phyloP scores from a whole-genome alignment of 345 rosid species.

The Hirschfeldia incana region DNA sequence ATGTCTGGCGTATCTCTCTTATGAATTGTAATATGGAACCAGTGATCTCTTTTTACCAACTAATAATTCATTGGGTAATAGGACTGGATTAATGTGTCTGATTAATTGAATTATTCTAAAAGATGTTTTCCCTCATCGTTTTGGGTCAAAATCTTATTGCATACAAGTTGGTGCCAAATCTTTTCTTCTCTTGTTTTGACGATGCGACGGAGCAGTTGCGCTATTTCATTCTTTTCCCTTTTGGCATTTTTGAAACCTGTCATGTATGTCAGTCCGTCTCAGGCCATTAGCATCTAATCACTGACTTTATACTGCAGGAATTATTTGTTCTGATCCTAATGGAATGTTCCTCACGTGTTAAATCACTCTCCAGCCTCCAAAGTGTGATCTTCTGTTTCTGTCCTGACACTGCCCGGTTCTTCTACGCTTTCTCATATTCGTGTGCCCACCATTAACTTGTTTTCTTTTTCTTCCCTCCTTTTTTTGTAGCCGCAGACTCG shows the following conservation, averaged over 20 bases:
- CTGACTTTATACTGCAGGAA: constrained; percentile 16
- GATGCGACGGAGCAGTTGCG: neutral
- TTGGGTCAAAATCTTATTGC: neutral
- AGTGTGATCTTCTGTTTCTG: constrained; percentile 37
- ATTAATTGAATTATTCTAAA: neutral
- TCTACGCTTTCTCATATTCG: constrained; percentile 35
- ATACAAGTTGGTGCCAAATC: constrained; percentile 18
- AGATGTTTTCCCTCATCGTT: constrained; percentile 1
- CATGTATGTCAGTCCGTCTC: constrained; percentile 20
- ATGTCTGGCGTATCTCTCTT: neutral
- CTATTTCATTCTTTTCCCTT: constrained; percentile 19
- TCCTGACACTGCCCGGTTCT: constrained; percentile 34
- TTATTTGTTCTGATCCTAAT: constrained; percentile 36
- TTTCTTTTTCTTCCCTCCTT: constrained; percentile 28
- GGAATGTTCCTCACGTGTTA: constrained; percentile 37
- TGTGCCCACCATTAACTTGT: constrained; percentile 38
- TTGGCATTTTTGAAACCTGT: constrained; percentile 29
- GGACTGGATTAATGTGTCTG: neutral
- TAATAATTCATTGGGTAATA: neutral
- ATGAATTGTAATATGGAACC: neutral
- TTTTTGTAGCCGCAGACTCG: constrained; percentile 31
- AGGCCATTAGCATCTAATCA: constrained; percentile 32
- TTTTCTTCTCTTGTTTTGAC: constrained; percentile 8
- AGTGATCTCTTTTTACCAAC: neutral
- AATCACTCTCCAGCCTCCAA: constrained; percentile 23